Base-by-base conservation (phyloP, 1,284 basidiomycete genomes). In the Naganishia sp. region DNA sequence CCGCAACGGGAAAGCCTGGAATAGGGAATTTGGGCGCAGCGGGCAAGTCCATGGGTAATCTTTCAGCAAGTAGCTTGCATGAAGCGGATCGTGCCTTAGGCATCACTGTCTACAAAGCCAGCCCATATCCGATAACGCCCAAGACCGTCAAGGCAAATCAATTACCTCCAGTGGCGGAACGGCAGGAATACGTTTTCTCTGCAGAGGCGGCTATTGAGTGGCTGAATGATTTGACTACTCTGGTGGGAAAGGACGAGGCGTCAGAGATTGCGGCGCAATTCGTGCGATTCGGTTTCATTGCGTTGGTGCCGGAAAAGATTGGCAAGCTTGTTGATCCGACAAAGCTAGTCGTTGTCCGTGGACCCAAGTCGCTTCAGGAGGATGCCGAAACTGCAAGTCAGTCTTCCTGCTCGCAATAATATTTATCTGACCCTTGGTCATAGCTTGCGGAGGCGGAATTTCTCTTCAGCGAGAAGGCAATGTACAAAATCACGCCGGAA, bases 211-310 rank as follows among this genome's bases (percentile, higher is more conserved):
- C 91, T 0, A 84, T 98, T 66, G 93, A 97, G 78, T 99, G 96
- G 96, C 86, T 99, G 61, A 90, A 92, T 76, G 94, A 99, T 79
- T 98, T 94, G 72, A 94, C 95, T 0, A 97, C 95, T 0, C 91
- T 95, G 51, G 92, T 94, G 56, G 94, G 94, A 25, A 83, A 92
- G 62, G 96, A 99, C 76, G 96, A 99, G 79, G 95, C 94, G 0
- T 93, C 93, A 25, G 96, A 99, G 82, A 89, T 98, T 84, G 88
- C 91, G 4, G 96, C 94, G 1, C 96, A 99, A 75, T 98, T 99
- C 75, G 94, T 98, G 53, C 88, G 96, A 49, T 95, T 96, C 74
- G 92, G 93, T 45, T 86, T 95, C 71, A 90, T 99, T 78, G 81
- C 83, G 13, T 83, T 98, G 43, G 90, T 95, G 68, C 70, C 73